Evolutionary conservation across 2,329 filamentous ascomycete species (phyloP).

Genomic region (Epichloe amarillans): DNA sequence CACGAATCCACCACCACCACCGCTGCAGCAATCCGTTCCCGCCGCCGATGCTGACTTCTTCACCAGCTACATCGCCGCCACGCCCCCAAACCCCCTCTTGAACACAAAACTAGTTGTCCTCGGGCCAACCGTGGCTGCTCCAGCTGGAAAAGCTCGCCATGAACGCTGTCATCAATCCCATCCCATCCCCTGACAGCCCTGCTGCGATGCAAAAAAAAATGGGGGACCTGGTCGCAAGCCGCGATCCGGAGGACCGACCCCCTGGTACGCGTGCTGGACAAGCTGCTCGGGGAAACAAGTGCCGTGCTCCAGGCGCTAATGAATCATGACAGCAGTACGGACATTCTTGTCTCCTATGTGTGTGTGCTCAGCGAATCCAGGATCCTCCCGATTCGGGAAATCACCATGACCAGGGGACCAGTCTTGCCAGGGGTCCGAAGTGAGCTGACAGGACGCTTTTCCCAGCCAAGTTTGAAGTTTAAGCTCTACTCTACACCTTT

Average conservation of each 20-base stretch:
- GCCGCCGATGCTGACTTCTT: slow-evolving; percentile 21
- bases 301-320: slow-evolving; percentile 58
- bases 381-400: not conserved
- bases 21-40: not conserved
- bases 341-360: slow-evolving; percentile 19
- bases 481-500: slow-evolving; percentile 36
- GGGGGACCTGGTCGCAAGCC: slow-evolving; percentile 49
- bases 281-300: slow-evolving; percentile 61
- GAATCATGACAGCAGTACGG: slow-evolving; percentile 35
- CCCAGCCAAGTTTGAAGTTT: slow-evolving; percentile 24
- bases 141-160: slow-evolving; percentile 80
- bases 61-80: slow-evolving; percentile 25
- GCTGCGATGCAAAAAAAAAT: slow-evolving; percentile 69
- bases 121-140: slow-evolving; percentile 35
- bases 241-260: slow-evolving; percentile 18
- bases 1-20: not conserved
- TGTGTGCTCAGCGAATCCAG: not conserved
- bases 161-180: slow-evolving; percentile 70
- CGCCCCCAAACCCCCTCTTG: slow-evolving; percentile 33
- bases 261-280: slow-evolving; percentile 48
- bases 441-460: slow-evolving; percentile 23
- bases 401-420: not conserved
- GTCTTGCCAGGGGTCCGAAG: not conserved
- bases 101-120: slow-evolving; percentile 26
- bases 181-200: slow-evolving; percentile 77